These are phyloP conservation scores for Neurospora sp. DNA, from an alignment of 495 filamentous ascomycete genomes.

Conservation along the genomic window DNA sequence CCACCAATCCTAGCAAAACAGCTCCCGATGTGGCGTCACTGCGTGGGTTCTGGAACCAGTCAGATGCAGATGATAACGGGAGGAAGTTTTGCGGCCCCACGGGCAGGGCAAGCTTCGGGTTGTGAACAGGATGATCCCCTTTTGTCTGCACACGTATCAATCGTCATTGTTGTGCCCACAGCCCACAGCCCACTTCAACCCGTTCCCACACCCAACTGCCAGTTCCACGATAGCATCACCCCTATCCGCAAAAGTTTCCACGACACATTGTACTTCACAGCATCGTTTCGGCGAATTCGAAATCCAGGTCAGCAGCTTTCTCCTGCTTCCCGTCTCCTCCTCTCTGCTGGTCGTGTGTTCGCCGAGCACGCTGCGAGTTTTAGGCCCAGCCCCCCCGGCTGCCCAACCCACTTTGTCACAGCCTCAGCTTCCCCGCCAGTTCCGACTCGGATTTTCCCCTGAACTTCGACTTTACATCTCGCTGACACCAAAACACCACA, in stretches of 20 bases:
- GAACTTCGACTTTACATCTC: background rate
- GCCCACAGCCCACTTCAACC: background rate
- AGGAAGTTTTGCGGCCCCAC: background rate
- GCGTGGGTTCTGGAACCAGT: background rate
- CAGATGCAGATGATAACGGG: background rate
- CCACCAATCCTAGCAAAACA: background rate
- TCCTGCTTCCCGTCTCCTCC: background rate
- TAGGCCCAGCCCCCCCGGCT: background rate
- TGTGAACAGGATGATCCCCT: constrained; percentile 12
- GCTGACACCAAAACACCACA: background rate
- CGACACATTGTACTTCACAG: background rate
- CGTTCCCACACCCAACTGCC: background rate
- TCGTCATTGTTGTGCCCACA: constrained; percentile 17
- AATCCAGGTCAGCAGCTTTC: background rate
- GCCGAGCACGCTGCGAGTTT: background rate
- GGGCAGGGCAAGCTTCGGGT: constrained; percentile 13
- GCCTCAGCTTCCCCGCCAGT: background rate
- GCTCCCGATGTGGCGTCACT: background rate
- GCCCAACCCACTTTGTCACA: background rate
- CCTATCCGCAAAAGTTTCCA: background rate
- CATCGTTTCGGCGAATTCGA: background rate
- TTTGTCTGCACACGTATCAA: constrained; percentile 25
- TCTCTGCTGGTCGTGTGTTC: background rate
- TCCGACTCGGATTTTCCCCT: constrained; percentile 1
- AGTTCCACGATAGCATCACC: background rate